phyloP scores from a whole-genome alignment of 345 rosid species.

The Erodium maritimum region DNA sequence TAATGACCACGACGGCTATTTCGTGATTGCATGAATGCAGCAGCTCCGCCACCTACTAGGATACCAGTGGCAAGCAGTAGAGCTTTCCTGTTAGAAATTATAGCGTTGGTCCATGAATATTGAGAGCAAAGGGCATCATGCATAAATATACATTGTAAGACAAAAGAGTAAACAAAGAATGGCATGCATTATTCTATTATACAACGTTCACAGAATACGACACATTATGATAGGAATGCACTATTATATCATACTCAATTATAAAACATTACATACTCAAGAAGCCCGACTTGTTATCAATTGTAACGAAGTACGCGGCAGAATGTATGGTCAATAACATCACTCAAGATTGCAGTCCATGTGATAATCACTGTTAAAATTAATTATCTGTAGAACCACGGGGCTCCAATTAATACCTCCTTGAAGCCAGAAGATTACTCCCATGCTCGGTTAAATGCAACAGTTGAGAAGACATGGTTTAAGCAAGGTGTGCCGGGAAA shows the following conservation, averaged over 20 bases:
- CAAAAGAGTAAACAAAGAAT: too few relatives aligned
- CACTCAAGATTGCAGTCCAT: neutral
- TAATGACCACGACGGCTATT: slow-evolving; percentile 23
- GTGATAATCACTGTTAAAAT: neutral
- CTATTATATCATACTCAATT: too few relatives aligned
- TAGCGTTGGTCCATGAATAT: neutral
- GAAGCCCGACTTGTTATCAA: too few relatives aligned
- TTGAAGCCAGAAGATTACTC: slow-evolving; percentile 57
- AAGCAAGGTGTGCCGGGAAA: slow-evolving; percentile 6
- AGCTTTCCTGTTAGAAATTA: slow-evolving; percentile 47
- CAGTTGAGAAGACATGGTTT: slow-evolving; percentile 78
- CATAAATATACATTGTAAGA: neutral
- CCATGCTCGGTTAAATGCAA: slow-evolving; percentile 85
- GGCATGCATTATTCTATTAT: too few relatives aligned
- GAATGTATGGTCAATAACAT: neutral
- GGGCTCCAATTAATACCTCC: slow-evolving; percentile 39
- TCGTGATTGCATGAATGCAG: slow-evolving; percentile 61
- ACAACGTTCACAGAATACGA: too few relatives aligned
- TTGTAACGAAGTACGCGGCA: neutral
- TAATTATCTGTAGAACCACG: slow-evolving; percentile 8
- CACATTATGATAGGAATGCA: too few relatives aligned
- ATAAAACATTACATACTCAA: neutral
- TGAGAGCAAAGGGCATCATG: neutral
- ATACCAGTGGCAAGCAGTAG: slow-evolving; percentile 73
- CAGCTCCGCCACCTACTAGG: slow-evolving; percentile 77